A percentile compares a stretch with the other conserved stretches of the same genome.
Evolutionary conservation across 345 rosid genomes (phyloP).

Genomic region (Corymbia maculata): DNA sequence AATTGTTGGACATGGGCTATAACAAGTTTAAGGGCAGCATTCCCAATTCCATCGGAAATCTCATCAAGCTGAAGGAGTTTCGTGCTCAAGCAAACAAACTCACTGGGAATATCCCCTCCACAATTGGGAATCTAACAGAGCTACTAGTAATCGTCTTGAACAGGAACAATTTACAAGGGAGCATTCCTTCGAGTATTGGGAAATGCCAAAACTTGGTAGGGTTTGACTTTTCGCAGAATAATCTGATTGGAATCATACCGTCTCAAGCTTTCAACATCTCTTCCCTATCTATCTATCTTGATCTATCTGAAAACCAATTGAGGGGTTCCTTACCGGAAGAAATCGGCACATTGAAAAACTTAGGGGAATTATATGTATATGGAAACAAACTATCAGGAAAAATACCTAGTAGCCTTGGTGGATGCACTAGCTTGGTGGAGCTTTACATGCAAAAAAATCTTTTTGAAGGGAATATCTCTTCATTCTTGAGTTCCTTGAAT

Average conservation of each 20-base stretch:
- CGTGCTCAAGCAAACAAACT: background rate
- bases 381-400: background rate
- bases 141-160: background rate
- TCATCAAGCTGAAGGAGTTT: background rate
- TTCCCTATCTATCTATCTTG: background rate
- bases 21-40: background rate
- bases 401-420: background rate
- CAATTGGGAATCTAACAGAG: slow-evolving; percentile 1
- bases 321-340: background rate
- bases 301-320: background rate
- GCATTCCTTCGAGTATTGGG: slow-evolving; percentile 12
- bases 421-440: background rate
- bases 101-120: slow-evolving; percentile 1
- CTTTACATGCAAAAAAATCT: background rate
- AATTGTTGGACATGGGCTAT: background rate
- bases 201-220: background rate
- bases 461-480: background rate
- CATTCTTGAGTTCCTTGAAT: background rate
- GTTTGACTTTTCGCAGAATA: background rate
- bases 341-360: background rate
- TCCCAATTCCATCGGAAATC: background rate
- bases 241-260: slow-evolving; percentile 4
- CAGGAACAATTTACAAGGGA: slow-evolving; percentile 1
- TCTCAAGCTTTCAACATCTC: background rate
- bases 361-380: background rate